Evolutionary conservation across 2,329 filamentous ascomycete species (phyloP), one percentile per base, ranked within the genome.

Genomic region (Colletotrichum lupini): DNA sequence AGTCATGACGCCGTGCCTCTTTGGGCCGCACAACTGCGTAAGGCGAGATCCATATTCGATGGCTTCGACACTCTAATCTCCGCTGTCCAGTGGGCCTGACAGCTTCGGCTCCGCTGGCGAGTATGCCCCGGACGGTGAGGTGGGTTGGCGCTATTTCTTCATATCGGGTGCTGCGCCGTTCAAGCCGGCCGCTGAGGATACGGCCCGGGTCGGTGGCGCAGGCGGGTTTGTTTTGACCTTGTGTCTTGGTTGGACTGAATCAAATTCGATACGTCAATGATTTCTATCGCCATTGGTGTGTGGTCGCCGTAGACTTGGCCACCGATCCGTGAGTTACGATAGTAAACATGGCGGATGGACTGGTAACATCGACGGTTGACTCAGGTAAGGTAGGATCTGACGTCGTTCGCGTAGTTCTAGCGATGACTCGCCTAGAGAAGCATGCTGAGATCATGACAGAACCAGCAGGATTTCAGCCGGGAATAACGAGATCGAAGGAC

Each of bases 41-140:
- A 57, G 56, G 63, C 46, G 58, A 59, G 35, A 65, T 52, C 46
- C 55, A 46, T 56, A 52, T 59, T 66, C 46, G 61, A 73, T 66
- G 57, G 67, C 70, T 61, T 70, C 67, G 35, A 57, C 60, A 32
- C 30, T 7, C 60, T 71, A 49, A 71, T 73, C 22, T 70, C 71
- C 67, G 71, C 71, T 52, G 46, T 52, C 42, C 67, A 66, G 71
- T 70, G 71, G 71, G 67, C 22, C 67, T 46, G 26, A 26, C 55
- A 42, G 37, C 22, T 59, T 56, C 66, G 32, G 64, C 55, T 73
- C 42, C 60, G 67, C 57, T 61, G 67, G 56, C 4, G 56, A 70
- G 62, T 14, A 24, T 56, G 30, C 56, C 57, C 65, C 22, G 57
- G 52, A 62, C 12, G 22, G 30, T 28, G 24, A 56, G 67, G 58